Evolutionary conservation across 306 rosid species (phyloP).

Genomic region (Glycyrrhiza uralensis): DNA sequence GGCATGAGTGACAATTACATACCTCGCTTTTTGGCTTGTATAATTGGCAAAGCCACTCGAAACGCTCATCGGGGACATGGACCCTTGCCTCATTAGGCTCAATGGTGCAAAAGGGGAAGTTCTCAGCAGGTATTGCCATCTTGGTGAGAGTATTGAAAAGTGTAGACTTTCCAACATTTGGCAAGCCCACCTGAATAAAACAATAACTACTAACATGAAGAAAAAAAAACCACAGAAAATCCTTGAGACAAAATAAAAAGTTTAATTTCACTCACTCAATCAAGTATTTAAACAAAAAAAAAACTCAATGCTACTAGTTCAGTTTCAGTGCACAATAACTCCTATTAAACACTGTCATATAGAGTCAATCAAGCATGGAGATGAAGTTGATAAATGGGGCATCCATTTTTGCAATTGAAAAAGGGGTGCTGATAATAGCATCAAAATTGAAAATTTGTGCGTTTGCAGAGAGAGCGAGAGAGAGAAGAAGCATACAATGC

Average conservation of each 20-base stretch:
- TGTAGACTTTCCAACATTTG: constrained; percentile 98
- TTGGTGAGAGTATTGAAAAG: constrained; percentile 93
- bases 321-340: neutral
- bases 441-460: constrained; percentile 22
- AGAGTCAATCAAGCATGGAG: neutral
- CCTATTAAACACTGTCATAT: neutral
- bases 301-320: neutral
- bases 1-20: constrained; percentile 23
- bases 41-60: constrained; percentile 91
- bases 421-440: neutral
- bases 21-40: constrained; percentile 97
- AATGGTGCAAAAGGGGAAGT: constrained; percentile 98
- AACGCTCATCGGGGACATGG: constrained; percentile 87
- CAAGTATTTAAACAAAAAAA: constrained; percentile 1
- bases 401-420: neutral
- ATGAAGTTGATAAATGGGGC: neutral
- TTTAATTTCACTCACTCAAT: neutral
- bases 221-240: neutral
- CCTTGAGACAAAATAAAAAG: neutral
- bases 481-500: constrained; percentile 63
- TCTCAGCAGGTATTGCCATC: constrained; percentile 92
- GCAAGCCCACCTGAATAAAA: constrained; percentile 84
- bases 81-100: constrained; percentile 99
- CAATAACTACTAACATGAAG: constrained; percentile 12
- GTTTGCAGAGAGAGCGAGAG: neutral